Evolutionary conservation across 495 filamentous ascomycete species (phyloP).

Genomic region (Lepidopterella palustris): DNA sequence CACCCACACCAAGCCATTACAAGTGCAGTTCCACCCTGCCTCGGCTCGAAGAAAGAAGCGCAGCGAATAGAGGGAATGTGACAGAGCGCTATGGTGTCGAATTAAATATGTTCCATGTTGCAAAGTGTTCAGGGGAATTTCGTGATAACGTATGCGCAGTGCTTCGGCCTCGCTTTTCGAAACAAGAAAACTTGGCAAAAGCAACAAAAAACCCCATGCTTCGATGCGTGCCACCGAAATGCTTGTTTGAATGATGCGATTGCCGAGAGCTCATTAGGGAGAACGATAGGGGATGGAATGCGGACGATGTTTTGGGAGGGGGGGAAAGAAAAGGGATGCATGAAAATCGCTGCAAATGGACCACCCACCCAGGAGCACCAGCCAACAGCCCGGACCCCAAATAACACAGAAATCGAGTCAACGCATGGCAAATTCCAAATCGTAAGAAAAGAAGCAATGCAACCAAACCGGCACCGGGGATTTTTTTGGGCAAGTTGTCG

Average conservation of each 20-base stretch:
- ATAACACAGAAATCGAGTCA: neutral
- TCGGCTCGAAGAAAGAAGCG: neutral
- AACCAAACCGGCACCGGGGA: neutral
- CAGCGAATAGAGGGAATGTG: neutral
- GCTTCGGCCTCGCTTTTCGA: neutral
- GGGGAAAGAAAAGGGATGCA: neutral
- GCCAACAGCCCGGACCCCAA: neutral
- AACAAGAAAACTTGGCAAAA: neutral
- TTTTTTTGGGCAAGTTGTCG: neutral
- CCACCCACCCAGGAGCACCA: neutral
- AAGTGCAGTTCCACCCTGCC: neutral
- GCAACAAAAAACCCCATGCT: neutral
- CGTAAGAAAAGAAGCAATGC: neutral
- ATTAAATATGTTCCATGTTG: neutral
- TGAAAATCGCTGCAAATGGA: slow-evolving; percentile 3
- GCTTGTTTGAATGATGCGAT: neutral
- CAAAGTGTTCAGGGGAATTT: neutral
- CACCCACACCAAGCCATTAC: neutral
- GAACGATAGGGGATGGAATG: too few relatives aligned
- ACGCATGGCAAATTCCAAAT: neutral
- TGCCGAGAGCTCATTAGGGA: neutral
- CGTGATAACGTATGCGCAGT: neutral
- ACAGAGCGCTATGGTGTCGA: neutral
- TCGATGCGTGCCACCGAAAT: neutral
- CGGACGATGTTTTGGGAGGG: neutral